These are phyloP conservation scores for Tilletiopsis washingtonensis DNA, from an alignment of 1,284 basidiomycete species.

Conservation along the genomic window DNA sequence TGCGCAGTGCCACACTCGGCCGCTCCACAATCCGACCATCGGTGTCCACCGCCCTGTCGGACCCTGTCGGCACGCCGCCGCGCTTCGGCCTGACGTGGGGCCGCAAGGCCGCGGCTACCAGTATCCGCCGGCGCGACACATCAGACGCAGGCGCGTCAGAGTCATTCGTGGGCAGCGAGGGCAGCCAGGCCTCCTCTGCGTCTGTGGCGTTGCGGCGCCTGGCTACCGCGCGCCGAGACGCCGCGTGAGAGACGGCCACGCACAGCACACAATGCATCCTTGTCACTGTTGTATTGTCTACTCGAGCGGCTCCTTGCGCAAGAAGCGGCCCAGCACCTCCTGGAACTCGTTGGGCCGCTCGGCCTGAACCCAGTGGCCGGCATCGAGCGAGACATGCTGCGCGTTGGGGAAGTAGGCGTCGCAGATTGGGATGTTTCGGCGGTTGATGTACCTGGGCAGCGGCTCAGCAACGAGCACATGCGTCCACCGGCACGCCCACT, in stretches of 20 bases:
- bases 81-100: neutral
- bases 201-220: neutral
- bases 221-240: neutral
- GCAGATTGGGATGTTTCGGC: conserved; percentile 57
- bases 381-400: conserved; percentile 45
- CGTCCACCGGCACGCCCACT: conserved; percentile 20
- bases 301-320: conserved; percentile 2
- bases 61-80: too few species aligned
- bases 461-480: neutral
- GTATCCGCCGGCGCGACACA: neutral
- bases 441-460: conserved; percentile 62
- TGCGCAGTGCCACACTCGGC: too few species aligned
- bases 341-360: conserved; percentile 49
- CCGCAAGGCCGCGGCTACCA: neutral
- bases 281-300: neutral
- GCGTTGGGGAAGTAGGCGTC: conserved; percentile 63
- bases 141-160: neutral
- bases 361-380: conserved; percentile 50
- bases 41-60: too few species aligned
- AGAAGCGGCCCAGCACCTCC: conserved; percentile 40
- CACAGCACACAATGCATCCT: too few species aligned
- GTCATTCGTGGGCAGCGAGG: neutral
- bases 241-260: too few species aligned
- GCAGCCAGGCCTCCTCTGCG: neutral
- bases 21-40: too few species aligned